Evolutionary conservation across 2,329 filamentous ascomycete genomes (phyloP), one percentile per base, ranked within the genome.

Genomic region (Incumbomyces delicatus): DNA sequence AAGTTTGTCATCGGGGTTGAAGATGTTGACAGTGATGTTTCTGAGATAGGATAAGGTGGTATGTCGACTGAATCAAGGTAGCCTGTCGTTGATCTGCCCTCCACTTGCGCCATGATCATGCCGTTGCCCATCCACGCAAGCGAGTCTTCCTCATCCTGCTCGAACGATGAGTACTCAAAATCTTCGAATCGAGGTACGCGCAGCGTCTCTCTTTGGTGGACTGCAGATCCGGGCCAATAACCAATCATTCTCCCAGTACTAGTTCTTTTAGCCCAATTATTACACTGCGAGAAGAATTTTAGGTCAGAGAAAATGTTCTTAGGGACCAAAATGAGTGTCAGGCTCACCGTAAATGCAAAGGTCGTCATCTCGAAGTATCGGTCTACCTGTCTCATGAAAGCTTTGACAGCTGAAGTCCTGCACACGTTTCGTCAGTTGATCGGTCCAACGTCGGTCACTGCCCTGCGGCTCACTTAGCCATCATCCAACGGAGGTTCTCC

Each of bases 191-290:
- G 61, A 1, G 76, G 75, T 36, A 74, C 70, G n/a, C 59, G 65
- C 18, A 78, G 68, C 6, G 82, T 69, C 12, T 76, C 70, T 2
- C 79, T 80, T 29, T 78, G 65, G 54, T 83, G 78, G 0, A 74
- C 68, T 1, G 80, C 80, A 53, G 78, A 83, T 0, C 82, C 82
- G 0, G 83, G 83, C 76, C 82, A 87, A 6, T 84, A 59, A 0
- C 81, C 82, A 51, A 84, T 79, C 18, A 87, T 78, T 3, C 80
- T 67, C 0, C 71, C 74, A 0, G 80, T 74, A 5, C 65, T 65
- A 0, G 78, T 78, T 11, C 82, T 78, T 50, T 87, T 87, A 49
- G 83, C 83, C 83, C 83, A 87, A 0, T 77, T 82, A 34, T 75
- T 78, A 60, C 83, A 87, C 47, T 77, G 22, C 22, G 22, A 27